Evolutionary conservation across 805 yeast genomes (phyloP).

Genomic region (Lipomyces sp.): DNA sequence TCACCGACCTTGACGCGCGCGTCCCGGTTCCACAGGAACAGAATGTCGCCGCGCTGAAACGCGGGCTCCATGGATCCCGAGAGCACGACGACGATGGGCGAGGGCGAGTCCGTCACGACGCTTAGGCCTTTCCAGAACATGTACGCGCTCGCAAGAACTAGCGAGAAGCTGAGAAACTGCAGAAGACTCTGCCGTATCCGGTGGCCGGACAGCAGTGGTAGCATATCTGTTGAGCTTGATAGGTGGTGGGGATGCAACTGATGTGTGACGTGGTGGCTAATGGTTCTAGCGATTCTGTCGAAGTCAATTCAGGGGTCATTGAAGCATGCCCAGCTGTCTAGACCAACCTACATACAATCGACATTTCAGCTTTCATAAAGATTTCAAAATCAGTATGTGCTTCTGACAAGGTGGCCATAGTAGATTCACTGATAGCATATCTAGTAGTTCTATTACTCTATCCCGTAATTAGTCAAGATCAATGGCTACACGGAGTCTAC

Average conservation of each 20-base stretch:
- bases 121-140: constrained; percentile 87
- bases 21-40: constrained; percentile 87
- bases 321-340: no score
- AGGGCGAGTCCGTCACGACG: constrained; percentile 71
- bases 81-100: constrained; percentile 93
- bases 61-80: constrained; percentile 99
- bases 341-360: no score
- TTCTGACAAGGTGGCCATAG: no score
- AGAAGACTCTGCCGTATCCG: constrained; percentile 43
- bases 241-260: not conserved
- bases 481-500: no score
- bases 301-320: not conserved
- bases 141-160: constrained; percentile 83
- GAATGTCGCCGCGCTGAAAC: constrained; percentile 93
- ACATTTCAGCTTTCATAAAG: no score
- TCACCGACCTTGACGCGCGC: constrained; percentile 73
- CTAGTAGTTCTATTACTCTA: no score
- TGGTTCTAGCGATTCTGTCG: not conserved
- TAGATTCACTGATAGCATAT: no score
- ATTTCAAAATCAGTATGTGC: no score
- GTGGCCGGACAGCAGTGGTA: constrained; percentile 22
- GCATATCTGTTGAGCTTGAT: constrained; percentile 9
- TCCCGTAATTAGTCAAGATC: no score
- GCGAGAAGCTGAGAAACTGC: constrained; percentile 69
- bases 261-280: no score